Evolutionary conservation across 2,329 filamentous ascomycete species (phyloP), one percentile per base, ranked within the genome.

Genomic region (Epichloe amarillans): DNA sequence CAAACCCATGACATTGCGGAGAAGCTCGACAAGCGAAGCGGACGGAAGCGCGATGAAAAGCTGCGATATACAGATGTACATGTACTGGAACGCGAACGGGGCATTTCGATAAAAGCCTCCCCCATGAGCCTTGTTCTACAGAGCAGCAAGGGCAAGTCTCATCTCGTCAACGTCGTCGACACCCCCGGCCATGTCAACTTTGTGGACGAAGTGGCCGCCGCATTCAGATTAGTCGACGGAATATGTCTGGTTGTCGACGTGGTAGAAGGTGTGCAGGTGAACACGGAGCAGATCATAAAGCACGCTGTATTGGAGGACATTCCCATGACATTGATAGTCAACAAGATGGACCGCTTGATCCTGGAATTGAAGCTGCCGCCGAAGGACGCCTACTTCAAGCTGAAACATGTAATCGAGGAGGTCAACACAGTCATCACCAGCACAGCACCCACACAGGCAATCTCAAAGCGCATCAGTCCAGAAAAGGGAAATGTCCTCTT

Each of bases 401-500:
- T 98, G 50, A 97, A 96, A 70, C 90, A 97, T 66, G 89, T 96
- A n/a, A 82, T 98, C 49, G 93, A 98, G 67, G 88, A 97, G 68
- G 90, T 98, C 67, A 98, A 98, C 69, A 95, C 88, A 1, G 74
- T 93, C 58, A 97, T 98, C 61, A 88, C 95, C 63, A 89, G 86
- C 64, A 85, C 86, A 3, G 75, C 89, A 30, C 91, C 93, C 4
- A 84, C 88, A 2, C 80, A 81, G 59, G 89, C 90, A 30, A 87
- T 88, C 61, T 81, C 78, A 54, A 82, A 80, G 67, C 81, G 93
- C 56, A 69, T 98, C 55, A 97, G 91, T 58, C 93, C 93, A 0
- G 93, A 98, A 64, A 95, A 90, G 70, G 93, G 93, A 54, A 98
- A 98, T 64, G 93, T 98, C n/a, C 83, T 94, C 10, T 98, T 98